These are phyloP conservation scores for Globisporangium okanoganense DNA, from an alignment of 352 stramenopile genomes.

Conservation along the genomic window DNA sequence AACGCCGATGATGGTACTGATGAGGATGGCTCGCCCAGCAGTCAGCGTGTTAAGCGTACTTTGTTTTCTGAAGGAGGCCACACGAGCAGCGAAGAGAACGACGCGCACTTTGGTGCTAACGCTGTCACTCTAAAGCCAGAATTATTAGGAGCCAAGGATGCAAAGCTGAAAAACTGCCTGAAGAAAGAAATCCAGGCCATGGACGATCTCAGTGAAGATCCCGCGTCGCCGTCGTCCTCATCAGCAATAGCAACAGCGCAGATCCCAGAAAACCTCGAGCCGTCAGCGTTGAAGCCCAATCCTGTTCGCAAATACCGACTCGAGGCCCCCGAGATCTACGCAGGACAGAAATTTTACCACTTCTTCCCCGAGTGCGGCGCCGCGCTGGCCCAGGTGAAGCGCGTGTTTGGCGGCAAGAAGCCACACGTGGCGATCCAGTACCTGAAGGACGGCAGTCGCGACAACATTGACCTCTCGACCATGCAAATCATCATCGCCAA, in stretches of 20 bases:
- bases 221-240: neutral
- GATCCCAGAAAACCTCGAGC: conserved; percentile 31
- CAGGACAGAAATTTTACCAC: conserved; percentile 71
- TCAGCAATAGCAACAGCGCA: neutral
- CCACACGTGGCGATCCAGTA: conserved; percentile 69
- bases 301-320: conserved; percentile 44
- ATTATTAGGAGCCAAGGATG: neutral
- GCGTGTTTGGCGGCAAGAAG: conserved; percentile 77
- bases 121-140: neutral
- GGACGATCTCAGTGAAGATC: conserved; percentile 7
- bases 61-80: conserved; percentile 55
- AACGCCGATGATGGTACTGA: conserved; percentile 12
- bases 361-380: conserved; percentile 60
- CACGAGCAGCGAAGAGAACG: conserved; percentile 59
- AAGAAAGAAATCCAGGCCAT: conserved; percentile 9
- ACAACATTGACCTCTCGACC: conserved; percentile 55
- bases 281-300: conserved; percentile 46
- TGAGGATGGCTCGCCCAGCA: conserved; percentile 15
- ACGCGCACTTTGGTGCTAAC: conserved; percentile 10
- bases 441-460: conserved; percentile 42
- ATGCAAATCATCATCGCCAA: conserved; percentile 83
- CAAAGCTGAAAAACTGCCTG: neutral
- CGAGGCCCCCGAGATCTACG: conserved; percentile 43
- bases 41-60: conserved; percentile 57
- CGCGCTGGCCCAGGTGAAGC: conserved; percentile 63